phyloP scores from a whole-genome alignment of 495 filamentous ascomycete species.

The Penicillium canariense region DNA sequence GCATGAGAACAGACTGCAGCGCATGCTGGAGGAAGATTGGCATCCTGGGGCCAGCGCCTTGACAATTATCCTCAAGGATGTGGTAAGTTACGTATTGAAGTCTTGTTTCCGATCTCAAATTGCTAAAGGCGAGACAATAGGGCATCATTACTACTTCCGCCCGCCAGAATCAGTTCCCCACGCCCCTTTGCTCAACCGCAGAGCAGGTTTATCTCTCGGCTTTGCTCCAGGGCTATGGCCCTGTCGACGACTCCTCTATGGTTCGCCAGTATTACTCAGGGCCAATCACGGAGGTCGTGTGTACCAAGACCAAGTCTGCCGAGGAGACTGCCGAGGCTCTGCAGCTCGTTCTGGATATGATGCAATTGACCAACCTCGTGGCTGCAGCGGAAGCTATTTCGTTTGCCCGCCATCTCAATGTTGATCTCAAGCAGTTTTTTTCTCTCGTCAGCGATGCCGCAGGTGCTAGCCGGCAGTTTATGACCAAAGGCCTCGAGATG shows the following conservation, averaged over 20 bases:
- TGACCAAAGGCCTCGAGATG: slow-evolving; percentile 56
- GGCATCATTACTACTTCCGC: slow-evolving; percentile 74
- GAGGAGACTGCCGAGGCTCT: slow-evolving; percentile 36
- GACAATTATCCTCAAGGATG: slow-evolving; percentile 79
- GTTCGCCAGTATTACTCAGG: slow-evolving; percentile 56
- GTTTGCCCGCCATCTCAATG: slow-evolving; percentile 59
- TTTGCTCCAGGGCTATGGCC: slow-evolving; percentile 58
- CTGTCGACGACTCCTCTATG: slow-evolving; percentile 69
- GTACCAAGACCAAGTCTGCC: slow-evolving; percentile 19
- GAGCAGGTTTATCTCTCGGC: slow-evolving; percentile 68
- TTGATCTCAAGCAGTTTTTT: slow-evolving; percentile 64
- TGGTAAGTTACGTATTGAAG: slow-evolving; percentile 35
- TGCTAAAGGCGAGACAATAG: slow-evolving; percentile 24
- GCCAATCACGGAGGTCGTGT: slow-evolving; percentile 41
- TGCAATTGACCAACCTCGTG: slow-evolving; percentile 63
- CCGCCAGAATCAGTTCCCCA: slow-evolving; percentile 56
- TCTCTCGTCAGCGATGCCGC: slow-evolving; percentile 69
- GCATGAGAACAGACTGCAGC: slow-evolving; percentile 71
- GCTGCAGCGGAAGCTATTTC: slow-evolving; percentile 64
- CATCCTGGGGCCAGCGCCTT: slow-evolving; percentile 64
- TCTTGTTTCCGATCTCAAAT: no score
- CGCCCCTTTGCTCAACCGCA: slow-evolving; percentile 67
- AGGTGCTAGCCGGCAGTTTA: slow-evolving; percentile 61
- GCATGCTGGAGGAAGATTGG: slow-evolving; percentile 67
- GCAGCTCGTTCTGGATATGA: slow-evolving; percentile 56